Conservation (phyloP, 768 basidiomycete species). For the Panaeolus papilionaceus region DNA sequence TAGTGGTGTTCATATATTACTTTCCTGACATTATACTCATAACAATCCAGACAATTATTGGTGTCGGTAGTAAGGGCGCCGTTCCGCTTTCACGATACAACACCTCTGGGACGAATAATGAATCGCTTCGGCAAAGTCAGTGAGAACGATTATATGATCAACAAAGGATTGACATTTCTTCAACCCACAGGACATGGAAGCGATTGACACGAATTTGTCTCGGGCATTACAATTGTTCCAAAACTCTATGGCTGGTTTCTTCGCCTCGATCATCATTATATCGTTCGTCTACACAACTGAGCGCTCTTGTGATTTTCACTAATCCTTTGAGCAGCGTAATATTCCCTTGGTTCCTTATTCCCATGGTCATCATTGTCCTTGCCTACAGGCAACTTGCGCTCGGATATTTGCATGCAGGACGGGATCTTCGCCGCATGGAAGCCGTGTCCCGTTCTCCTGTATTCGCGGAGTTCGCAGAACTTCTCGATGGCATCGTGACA, state of each 20-base stretch:
- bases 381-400: slow-evolving; percentile 74
- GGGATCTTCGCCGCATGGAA: slow-evolving; percentile 94
- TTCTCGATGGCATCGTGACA: slow-evolving; percentile 90
- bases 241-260: slow-evolving; percentile 49
- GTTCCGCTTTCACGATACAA: slow-evolving; percentile 86
- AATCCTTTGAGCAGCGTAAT: slow-evolving; percentile 51
- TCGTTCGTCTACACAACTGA: slow-evolving; percentile 49
- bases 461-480: slow-evolving; percentile 81
- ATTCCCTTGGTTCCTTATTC: slow-evolving; percentile 85
- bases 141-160: slow-evolving; percentile 60
- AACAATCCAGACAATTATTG: slow-evolving; percentile 56
- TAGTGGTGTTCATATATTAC: no score
- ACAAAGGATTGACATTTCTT: slow-evolving; percentile 52
- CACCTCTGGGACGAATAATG: slow-evolving; percentile 64
- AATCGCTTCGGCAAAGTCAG: background rate
- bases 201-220: slow-evolving; percentile 86
- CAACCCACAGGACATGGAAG: slow-evolving; percentile 72
- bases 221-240: slow-evolving; percentile 46
- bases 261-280: slow-evolving; percentile 76
- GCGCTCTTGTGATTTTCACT: no score
- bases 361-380: slow-evolving; percentile 74
- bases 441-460: slow-evolving; percentile 87
- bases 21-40: slow-evolving; percentile 4
- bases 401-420: slow-evolving; percentile 79
- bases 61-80: slow-evolving; percentile 79